Percentiles rank a stretch among this genome's conserved stretches.
phyloP scores from a whole-genome alignment of 164 flowering plant species.

The Taxillus chinensis region DNA sequence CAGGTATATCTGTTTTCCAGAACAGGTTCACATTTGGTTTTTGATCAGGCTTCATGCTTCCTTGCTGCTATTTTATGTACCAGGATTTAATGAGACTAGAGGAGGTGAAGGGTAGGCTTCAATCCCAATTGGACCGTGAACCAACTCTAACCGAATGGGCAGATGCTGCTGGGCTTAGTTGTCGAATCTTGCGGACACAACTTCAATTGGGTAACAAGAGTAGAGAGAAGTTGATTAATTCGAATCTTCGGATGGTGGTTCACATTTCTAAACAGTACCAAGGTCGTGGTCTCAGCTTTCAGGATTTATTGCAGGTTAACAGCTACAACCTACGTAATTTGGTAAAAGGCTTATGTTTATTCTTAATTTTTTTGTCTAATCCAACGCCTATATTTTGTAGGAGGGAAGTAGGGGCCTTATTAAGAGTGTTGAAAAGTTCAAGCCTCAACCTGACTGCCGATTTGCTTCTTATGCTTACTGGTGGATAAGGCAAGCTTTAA shows the following conservation, averaged over 20 bases:
- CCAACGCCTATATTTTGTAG: constrained; percentile 24
- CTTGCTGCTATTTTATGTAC: constrained; percentile 8
- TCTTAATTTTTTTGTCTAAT: neutral
- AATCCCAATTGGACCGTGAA: constrained; percentile 59
- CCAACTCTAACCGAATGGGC: constrained; percentile 92
- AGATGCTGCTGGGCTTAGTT: constrained; percentile 54
- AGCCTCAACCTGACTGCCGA: constrained; percentile 77
- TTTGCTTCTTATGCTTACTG: constrained; percentile 86
- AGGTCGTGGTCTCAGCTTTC: constrained; percentile 67
- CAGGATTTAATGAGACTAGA: constrained; percentile 57
- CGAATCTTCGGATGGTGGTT: constrained; percentile 83
- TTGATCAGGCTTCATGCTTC: constrained; percentile 3
- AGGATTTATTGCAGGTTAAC: constrained; percentile 81
- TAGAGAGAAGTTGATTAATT: constrained; percentile 60
- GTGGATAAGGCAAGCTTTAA: constrained; percentile 83
- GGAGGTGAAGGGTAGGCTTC: constrained; percentile 56
- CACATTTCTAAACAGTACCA: constrained; percentile 79
- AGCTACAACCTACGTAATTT: neutral
- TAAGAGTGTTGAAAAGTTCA: constrained; percentile 82
- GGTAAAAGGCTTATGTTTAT: neutral
- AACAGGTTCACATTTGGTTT: neutral
- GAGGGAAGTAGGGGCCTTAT: constrained; percentile 91
- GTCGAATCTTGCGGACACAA: constrained; percentile 39
- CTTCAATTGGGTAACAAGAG: constrained; percentile 45
- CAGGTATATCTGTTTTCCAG: constrained; percentile 32